Conservation (phyloP, 2,329 filamentous ascomycete genomes). For the Hypoxylon sp. region DNA sequence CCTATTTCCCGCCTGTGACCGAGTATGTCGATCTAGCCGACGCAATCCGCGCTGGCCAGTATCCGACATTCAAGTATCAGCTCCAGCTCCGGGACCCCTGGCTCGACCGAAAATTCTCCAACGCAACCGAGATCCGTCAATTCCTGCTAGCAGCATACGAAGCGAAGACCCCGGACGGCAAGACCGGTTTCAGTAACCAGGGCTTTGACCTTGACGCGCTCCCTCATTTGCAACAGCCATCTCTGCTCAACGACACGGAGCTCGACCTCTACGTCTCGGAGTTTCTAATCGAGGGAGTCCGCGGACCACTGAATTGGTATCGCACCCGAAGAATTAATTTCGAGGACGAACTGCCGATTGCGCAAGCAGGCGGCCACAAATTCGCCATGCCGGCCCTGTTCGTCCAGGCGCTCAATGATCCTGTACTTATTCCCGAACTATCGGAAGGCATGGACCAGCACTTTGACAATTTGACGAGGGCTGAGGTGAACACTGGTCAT, state of each 20-base stretch:
- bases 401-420: constrained; percentile 73
- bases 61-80: constrained; percentile 77
- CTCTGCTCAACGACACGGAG: constrained; percentile 70
- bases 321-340: constrained; percentile 73
- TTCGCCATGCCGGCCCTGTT: constrained; percentile 71
- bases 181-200: constrained; percentile 55
- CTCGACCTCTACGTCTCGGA: constrained; percentile 76
- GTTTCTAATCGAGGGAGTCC: constrained; percentile 71
- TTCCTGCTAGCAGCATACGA: constrained; percentile 74
- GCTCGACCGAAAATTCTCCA: constrained; percentile 64
- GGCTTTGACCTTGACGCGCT: constrained; percentile 63
- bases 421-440: constrained; percentile 72
- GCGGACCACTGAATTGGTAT: constrained; percentile 79
- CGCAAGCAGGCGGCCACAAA: constrained; percentile 50
- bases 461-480: constrained; percentile 61
- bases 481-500: constrained; percentile 23
- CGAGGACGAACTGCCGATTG: constrained; percentile 71
- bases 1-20: constrained; percentile 64
- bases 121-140: constrained; percentile 65
- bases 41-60: constrained; percentile 64
- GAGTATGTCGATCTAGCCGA: constrained; percentile 46
- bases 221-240: constrained; percentile 60
- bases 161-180: constrained; percentile 63
- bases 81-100: constrained; percentile 73
- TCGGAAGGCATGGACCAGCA: constrained; percentile 70